Evolutionary conservation across 257 asterid genomes (phyloP), one percentile per base, ranked within the genome.

Genomic region (Nyctanthes arbortristis): DNA sequence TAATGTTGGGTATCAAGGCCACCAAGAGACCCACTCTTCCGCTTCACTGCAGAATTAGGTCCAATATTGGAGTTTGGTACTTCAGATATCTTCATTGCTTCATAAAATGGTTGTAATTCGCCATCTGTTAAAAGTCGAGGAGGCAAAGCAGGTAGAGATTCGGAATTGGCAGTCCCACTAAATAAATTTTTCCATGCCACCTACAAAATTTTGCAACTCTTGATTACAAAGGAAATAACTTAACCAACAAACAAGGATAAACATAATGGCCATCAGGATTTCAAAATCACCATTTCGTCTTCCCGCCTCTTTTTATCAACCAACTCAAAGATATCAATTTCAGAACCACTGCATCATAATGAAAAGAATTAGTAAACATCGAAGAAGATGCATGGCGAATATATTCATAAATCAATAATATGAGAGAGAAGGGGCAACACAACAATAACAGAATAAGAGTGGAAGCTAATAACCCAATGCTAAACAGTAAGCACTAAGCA

Each of bases 1-100:
- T 94, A 94, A 2, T 88, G 96, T 73, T 88, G 97, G 79, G 89
- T 86, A 77, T 94, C 99, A 36, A 81, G 99, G 76, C 93, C 92
- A 69, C 97, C 97, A 66, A 85, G 81, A 81, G 70, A 61, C 63
- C 87, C 95, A 74, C 95, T 70, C 82, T 89, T 94, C 75, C 96
- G 84, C 84, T 89, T 94, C 79, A 81, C 24, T 64, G 95, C 97
- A 31, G 81, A 47, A 80, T 70, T 80, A 71, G 91, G 81, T 69
- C 77, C 73, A 67, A 78, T 85, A 34, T 28, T 75, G 33, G 82
- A 31, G 49, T 66, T 77, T 30, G 90, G 82, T 77, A 78, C 70
- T 10, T 89, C 92, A 75, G 80, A 79, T 76, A 90, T 87, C 87
- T 87, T 91, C 97, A 94, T 91, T 63, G 84, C 95, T 79, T 91